phyloP scores from a whole-genome alignment of 257 asterid genomes.

The Henckelia pumila region DNA sequence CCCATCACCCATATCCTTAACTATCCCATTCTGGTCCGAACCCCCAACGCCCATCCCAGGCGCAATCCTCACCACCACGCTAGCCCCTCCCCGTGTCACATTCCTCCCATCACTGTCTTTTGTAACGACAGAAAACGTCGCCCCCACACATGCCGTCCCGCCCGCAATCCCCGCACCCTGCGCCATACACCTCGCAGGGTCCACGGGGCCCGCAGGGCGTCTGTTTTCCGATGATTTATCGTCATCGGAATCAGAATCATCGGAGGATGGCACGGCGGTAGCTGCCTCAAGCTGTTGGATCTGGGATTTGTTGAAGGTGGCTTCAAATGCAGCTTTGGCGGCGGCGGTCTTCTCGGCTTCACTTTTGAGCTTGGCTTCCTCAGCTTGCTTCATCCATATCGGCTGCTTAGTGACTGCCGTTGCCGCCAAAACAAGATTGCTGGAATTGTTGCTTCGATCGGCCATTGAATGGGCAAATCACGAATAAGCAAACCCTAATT shows the following conservation, averaged over 20 bases:
- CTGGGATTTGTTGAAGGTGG: conserved; percentile 69
- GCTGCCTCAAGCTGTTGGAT: conserved; percentile 36
- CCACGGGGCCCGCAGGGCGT: conserved; percentile 73
- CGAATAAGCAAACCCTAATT: conserved; percentile 38
- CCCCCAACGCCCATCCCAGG: conserved; percentile 95
- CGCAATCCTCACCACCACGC: conserved; percentile 63
- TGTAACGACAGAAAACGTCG: conserved; percentile 71
- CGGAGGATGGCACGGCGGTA: conserved; percentile 31
- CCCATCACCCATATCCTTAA: conserved; percentile 93
- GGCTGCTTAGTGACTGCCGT: conserved; percentile 61
- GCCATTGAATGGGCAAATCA: conserved; percentile 51
- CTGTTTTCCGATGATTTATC: conserved; percentile 46
- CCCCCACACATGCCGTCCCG: conserved; percentile 79
- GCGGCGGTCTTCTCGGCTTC: conserved; percentile 96
- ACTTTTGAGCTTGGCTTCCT: conserved; percentile 87
- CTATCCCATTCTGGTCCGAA: conserved; percentile 75
- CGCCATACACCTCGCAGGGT: conserved; percentile 89
- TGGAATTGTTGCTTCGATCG: conserved; percentile 48
- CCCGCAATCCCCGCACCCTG: conserved; percentile 94
- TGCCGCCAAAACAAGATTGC: conserved; percentile 27
- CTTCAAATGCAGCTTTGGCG: conserved; percentile 98
- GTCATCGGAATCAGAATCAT: conserved; percentile 59
- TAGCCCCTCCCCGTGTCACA: conserved; percentile 79
- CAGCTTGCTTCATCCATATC: conserved; percentile 97
- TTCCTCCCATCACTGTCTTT: conserved; percentile 82